These are phyloP conservation scores for Pecoramyces ruminantium DNA, from an alignment of 192 early-diverging fungal genomes.

Conservation along the genomic window DNA sequence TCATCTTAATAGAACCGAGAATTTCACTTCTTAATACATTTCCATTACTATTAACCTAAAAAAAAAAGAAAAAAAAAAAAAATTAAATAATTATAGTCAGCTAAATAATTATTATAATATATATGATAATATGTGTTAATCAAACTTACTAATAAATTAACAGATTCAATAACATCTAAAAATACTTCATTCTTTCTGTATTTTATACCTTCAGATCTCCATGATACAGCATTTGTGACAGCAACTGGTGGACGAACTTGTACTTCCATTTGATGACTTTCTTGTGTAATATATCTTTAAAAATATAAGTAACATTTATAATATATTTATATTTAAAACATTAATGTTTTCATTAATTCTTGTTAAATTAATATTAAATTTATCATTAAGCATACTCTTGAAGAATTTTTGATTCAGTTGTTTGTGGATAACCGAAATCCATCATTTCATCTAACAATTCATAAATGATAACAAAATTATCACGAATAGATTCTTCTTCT, in stretches of 20 bases:
- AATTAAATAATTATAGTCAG: no score
- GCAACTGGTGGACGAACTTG: constrained; percentile 80
- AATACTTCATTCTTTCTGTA: constrained; percentile 66
- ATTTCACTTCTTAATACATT: constrained; percentile 50
- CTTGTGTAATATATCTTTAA: constrained; percentile 84
- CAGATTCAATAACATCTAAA: constrained; percentile 55
- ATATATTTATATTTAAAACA: no score
- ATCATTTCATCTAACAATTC: constrained; percentile 84
- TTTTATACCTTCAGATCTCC: constrained; percentile 49
- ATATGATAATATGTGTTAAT: no score
- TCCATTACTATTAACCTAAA: constrained; percentile 36
- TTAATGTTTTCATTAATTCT: no score
- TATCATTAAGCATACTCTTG: constrained; percentile 32
- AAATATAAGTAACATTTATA: constrained; percentile 13
- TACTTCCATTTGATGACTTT: constrained; percentile 83
- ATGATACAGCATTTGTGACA: constrained; percentile 52
- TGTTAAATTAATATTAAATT: no score
- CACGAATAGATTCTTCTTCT: constrained; percentile 77
- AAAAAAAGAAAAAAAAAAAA: no score
- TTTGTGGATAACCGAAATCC: constrained; percentile 82
- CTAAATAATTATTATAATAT: not conserved
- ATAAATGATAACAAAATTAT: constrained; percentile 84
- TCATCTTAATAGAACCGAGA: constrained; percentile 70
- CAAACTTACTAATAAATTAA: constrained; percentile 39
- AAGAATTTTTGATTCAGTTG: constrained; percentile 73